Base-by-base conservation (phyloP, 169 alveolate species). In the Miamiensis avidus region DNA sequence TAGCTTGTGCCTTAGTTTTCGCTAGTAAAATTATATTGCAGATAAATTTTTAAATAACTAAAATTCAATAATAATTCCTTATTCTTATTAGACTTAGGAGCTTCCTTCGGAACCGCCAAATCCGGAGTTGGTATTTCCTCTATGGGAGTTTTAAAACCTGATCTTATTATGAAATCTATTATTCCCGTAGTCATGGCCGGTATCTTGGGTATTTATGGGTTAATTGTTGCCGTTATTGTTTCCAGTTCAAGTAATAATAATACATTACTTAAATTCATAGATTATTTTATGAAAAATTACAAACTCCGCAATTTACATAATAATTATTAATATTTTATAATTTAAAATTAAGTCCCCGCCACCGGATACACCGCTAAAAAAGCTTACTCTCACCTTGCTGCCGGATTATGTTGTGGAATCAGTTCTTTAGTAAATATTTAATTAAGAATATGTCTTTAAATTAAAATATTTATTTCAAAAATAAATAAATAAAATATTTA, bases 141-240 rank as follows among this genome's bases (percentile, higher is more conserved):
- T 89, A 99, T 99, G 99, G 99, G 99, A 76, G 99, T 99, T 72
- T 96, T 98, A 98, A 98, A 99, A 82, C 99, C 99, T 26, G 99
- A 99, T 83, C 93, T 98, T 89, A 98, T 99, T 86, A 98, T 99
- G 99, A 98, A 98, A 89, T 98, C 99, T 75, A 98, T 99, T 89
- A 97, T 99, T 73, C 99, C 99, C 49, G 99, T 99, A 76, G 98
- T 99, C 94, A 98, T 99, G 99, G 99, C 99, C 74, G 99, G 99
- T 96, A 98, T 98, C 87, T 92, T 98, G 91, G 99, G 99, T 84
- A 98, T 98, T 83, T 98, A 98, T 93, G 99, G 99, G 33, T 97
- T 98, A 82, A 98, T 98, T 87, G 98, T 98, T 78, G 94, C 99
- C 74, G 95, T 98, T 83, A 95, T 97, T 78, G 89, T 93, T 74